Evolutionary conservation across 805 yeast species (phyloP), one percentile per base, ranked within the genome.

Genomic region (Kodamaea sagamina): DNA sequence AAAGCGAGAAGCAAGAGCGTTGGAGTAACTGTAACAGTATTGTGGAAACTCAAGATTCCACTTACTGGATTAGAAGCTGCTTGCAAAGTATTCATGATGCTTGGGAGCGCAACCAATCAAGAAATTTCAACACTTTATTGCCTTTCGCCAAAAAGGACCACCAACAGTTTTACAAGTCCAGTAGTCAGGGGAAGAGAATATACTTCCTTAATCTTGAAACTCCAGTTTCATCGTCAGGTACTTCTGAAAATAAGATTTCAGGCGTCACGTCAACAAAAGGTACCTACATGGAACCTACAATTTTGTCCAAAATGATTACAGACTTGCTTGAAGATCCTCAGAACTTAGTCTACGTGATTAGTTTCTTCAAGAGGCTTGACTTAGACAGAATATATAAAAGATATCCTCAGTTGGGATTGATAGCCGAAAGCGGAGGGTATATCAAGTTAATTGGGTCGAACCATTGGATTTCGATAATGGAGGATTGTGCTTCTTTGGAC

Each of bases 381-480:
- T 65, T 90, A 56, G 86, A 84, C 47, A 72, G 86, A 42, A 65
- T 80, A 41, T 89, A 83, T 65, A 72, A 84, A 13, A 75, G 88
- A 51, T 74, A 81, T 3, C 79, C 84, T 1, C 78, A 79, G 31
- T 56, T 90, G 22, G 97, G 97, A 0, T 68, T 92, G 41, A 81
- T 92, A 49, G 95, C 97, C 1, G 98, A 90, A 62, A 83, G 84
- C 57, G 98, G 98, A 27, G 95, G 89, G 0, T 88, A 77, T 54
- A 73, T 92, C 25, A 82, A 77, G 58, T 55, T 79, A 13, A 74
- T 75, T 11, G 73, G 77, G 15, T 50, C 68, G 19, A 62, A 69
- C 11, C 63, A 69, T 9, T 88, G 95, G 95, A 63, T 76, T 37
- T 73, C 84, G 1, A 69, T 84, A 16, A 78, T 80, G 22, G 77